phyloP scores from a whole-genome alignment of 768 basidiomycete genomes.

The Psilocybe cyanescens region DNA sequence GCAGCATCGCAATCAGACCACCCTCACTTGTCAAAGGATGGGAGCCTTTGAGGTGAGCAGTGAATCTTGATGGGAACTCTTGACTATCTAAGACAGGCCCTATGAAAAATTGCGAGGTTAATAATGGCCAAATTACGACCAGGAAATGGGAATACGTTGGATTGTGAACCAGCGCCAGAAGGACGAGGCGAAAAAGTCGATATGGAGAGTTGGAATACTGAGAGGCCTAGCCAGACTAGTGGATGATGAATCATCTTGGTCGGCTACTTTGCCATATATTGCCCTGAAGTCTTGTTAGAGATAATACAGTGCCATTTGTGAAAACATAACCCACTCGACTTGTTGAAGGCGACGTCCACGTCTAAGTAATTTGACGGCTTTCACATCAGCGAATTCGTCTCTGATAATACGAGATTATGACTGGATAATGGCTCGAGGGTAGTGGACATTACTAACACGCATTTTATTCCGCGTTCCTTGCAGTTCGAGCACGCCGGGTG shows the following conservation, averaged over 20 bases:
- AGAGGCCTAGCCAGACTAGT: conserved; percentile 43
- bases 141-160: conserved; percentile 62
- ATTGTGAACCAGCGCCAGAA: conserved; percentile 87
- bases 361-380: conserved; percentile 84
- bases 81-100: conserved; percentile 85
- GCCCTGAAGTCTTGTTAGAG: conserved; percentile 48
- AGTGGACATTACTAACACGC: conserved; percentile 72
- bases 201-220: conserved; percentile 72
- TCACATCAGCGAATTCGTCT: conserved; percentile 91
- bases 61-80: conserved; percentile 78
- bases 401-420: conserved; percentile 40
- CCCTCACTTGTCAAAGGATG: conserved; percentile 73
- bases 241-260: conserved; percentile 40
- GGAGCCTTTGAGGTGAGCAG: conserved; percentile 64
- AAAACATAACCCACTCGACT: conserved; percentile 65
- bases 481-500: conserved; percentile 84
- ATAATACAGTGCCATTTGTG: not conserved
- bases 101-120: conserved; percentile 33
- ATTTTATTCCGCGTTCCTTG: conserved; percentile 85
- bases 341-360: conserved; percentile 82
- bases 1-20: conserved; percentile 73
- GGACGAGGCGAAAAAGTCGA: conserved; percentile 80
- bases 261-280: conserved; percentile 73
- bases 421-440: not conserved
- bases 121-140: not conserved